phyloP scores from a whole-genome alignment of 2,329 filamentous ascomycete species.

The Claviceps quebecensis region DNA sequence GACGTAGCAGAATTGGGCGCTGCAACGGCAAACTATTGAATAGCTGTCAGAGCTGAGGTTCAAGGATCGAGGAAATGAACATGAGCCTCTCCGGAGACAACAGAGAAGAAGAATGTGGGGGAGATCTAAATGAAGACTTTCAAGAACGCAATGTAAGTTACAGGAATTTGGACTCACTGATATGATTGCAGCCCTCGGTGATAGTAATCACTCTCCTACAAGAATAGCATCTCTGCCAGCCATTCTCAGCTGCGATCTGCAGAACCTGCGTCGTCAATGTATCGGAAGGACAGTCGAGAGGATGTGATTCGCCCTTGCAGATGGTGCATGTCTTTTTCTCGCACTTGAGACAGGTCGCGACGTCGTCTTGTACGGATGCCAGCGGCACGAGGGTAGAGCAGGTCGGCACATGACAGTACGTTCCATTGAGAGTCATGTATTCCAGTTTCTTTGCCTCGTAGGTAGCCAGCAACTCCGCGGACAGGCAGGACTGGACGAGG shows the following conservation, averaged over 20 bases:
- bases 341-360: constrained; percentile 31
- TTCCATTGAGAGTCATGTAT: constrained; percentile 30
- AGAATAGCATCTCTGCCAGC: constrained; percentile 36
- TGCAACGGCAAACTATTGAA: constrained; percentile 30
- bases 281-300: constrained; percentile 34
- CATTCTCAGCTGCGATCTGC: constrained; percentile 23
- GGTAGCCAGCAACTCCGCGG: constrained; percentile 15
- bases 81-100: too few relatives aligned
- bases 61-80: neutral
- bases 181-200: constrained; percentile 38
- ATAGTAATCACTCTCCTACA: constrained; percentile 37
- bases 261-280: constrained; percentile 24
- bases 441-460: constrained; percentile 35
- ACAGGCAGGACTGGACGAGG: constrained; percentile 21
- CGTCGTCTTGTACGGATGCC: constrained; percentile 14
- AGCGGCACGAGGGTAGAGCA: constrained; percentile 35
- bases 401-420: constrained; percentile 31
- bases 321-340: constrained; percentile 28
- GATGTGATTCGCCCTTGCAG: constrained; percentile 35
- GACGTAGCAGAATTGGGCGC: constrained; percentile 33
- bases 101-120: too few relatives aligned
- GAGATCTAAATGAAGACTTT: neutral
- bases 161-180: constrained; percentile 29
- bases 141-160: neutral
- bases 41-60: neutral